phyloP scores from a whole-genome alignment of 2,329 filamentous ascomycete species.

The Akanthomyces dipterigenus region DNA sequence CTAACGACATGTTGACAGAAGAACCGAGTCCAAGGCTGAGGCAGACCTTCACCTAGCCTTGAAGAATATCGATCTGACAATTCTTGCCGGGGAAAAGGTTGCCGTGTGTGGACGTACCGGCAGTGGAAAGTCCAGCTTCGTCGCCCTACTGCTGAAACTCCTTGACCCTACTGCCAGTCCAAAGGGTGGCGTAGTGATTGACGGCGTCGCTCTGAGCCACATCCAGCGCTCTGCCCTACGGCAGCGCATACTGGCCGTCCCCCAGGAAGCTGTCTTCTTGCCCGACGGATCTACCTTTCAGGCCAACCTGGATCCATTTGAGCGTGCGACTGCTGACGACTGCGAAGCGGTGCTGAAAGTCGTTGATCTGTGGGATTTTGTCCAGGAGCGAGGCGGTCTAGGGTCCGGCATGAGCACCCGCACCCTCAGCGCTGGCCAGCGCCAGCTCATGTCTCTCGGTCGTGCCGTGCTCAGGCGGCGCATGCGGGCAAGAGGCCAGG shows the following conservation, averaged over 20 bases:
- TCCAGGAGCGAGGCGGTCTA: background rate
- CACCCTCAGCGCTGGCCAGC: constrained; percentile 6
- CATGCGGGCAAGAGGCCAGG: background rate
- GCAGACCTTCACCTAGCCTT: constrained; percentile 15
- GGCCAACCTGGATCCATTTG: background rate
- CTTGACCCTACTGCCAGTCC: background rate
- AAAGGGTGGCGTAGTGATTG: background rate
- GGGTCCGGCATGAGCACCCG: background rate
- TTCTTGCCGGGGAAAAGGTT: constrained; percentile 20
- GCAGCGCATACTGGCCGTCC: constrained; percentile 12
- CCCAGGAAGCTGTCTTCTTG: constrained; percentile 15
- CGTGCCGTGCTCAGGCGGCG: background rate
- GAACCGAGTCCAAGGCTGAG: background rate
- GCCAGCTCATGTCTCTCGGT: constrained; percentile 8
- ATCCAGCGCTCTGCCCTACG: constrained; percentile 12
- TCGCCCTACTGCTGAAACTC: constrained; percentile 3
- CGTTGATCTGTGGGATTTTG: background rate
- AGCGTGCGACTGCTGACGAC: background rate
- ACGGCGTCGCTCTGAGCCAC: constrained; percentile 1
- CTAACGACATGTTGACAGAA: background rate
- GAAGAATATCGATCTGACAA: constrained; percentile 20
- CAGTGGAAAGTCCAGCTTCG: constrained; percentile 9
- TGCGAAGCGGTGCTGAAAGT: background rate
- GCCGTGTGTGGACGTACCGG: constrained; percentile 4
- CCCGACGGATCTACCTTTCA: background rate